Evolutionary conservation across 1,284 basidiomycete genomes (phyloP), one percentile per base, ranked within the genome.

Genomic region (Chiua sp.): DNA sequence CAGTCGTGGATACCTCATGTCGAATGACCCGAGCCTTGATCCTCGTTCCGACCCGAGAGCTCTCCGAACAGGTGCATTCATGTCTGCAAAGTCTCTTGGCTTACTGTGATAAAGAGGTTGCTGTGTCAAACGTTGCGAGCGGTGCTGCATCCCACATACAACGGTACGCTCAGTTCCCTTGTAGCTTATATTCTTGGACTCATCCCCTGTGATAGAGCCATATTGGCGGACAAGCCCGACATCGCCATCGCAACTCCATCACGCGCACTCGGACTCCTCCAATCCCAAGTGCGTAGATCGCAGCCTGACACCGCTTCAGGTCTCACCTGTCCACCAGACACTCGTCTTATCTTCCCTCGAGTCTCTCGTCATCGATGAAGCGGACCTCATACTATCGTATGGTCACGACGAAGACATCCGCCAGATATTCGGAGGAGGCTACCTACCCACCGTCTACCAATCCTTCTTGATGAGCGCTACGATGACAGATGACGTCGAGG

Each of bases 391-490:
- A 57, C 83, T 99, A 12, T 98, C 96, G 0, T 99, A 99, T 74
- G 98, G 98, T 7, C 95, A 99, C 71, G 92, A 96, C 67, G 91
- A 94, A 66, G 96, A 98, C 68, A 86, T 98, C 47, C 87, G 89
- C 46, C 85, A 92, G 59, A 92, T 99, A 52, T 88, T 98, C 65
- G 83, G 82, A 55, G 91, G 90, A 23, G 79, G 80, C 2, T 89
- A 86, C 68, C 82, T 99, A 8, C 96, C 97, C 16, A 92, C 91
- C 69, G 85, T 97, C 49, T 94, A 92, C 68, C 98, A 99, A 75
- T 94, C 93, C 11, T 97, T 97, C 75, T 80, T 99, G 52, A 98
- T 99, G 95, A 96, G 93, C 72, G 98, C 98, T 4, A 99, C 98
- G 0, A 92, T 99, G 87, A 96, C 95, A 22, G 92, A 96, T 67